A percentile compares a stretch with the other conserved stretches of the same genome.
phyloP scores from a whole-genome alignment of 495 filamentous ascomycete genomes.

The Penicillium pancosmium region DNA sequence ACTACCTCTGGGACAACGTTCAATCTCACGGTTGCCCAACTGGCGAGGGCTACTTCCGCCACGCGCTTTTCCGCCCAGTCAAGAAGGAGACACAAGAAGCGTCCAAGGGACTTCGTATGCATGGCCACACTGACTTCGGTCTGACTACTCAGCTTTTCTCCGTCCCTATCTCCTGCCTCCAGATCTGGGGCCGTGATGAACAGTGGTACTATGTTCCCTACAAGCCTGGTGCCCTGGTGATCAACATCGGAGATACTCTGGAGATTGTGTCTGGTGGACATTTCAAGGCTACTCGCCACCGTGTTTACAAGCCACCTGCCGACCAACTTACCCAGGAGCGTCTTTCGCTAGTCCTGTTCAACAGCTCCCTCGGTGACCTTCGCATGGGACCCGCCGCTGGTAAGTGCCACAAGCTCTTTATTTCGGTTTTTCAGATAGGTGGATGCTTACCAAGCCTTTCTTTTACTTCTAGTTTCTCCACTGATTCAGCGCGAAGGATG shows the following conservation, averaged over 20 bases:
- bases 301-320: conserved; percentile 42
- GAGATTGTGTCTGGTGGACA: conserved; percentile 52
- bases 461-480: conserved; percentile 28
- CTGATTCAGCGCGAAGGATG: conserved; percentile 44
- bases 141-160: conserved; percentile 47
- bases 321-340: conserved; percentile 45
- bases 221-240: conserved; percentile 46
- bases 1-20: conserved; percentile 50
- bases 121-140: conserved; percentile 50
- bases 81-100: conserved; percentile 39
- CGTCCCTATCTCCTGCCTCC: conserved; percentile 44
- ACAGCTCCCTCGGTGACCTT: conserved; percentile 42
- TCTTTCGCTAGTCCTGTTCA: conserved; percentile 47
- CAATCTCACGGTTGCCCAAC: conserved; percentile 47
- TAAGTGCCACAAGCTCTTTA: conserved; percentile 10
- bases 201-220: conserved; percentile 49
- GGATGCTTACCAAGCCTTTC: not conserved
- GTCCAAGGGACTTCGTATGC: conserved; percentile 47
- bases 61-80: conserved; percentile 47
- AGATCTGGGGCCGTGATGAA: conserved; percentile 46
- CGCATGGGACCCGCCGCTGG: conserved; percentile 36
- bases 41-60: conserved; percentile 51
- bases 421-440: not conserved
- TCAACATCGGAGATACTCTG: conserved; percentile 51
- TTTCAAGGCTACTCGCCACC: conserved; percentile 51